Conservation (phyloP, 306 rosid species). For the Prinsepia uniflora region DNA sequence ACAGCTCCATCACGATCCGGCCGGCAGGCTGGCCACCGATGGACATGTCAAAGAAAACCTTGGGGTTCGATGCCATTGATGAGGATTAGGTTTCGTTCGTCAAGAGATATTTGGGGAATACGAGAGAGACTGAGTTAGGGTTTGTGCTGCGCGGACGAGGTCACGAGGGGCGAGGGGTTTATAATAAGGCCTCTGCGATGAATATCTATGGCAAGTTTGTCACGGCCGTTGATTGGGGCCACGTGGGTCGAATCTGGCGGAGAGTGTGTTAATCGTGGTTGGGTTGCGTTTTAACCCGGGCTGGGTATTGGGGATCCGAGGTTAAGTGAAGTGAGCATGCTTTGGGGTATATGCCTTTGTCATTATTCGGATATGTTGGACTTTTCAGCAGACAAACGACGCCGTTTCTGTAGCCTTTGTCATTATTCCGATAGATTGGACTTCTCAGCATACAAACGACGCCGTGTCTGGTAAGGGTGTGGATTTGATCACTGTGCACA, state of each 20-base stretch:
- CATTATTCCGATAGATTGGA: background rate
- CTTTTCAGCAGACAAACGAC: conserved; percentile 21
- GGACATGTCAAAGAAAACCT: conserved; percentile 71
- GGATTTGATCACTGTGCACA: background rate
- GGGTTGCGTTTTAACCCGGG: conserved; percentile 38
- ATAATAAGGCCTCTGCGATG: conserved; percentile 30
- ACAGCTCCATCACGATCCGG: conserved; percentile 84
- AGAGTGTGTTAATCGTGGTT: conserved; percentile 35
- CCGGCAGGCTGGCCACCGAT: conserved; percentile 61
- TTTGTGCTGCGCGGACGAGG: conserved; percentile 3
- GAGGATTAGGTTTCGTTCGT: background rate
- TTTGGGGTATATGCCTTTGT: conserved; percentile 36
- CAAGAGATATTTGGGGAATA: background rate
- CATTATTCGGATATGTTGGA: conserved; percentile 10
- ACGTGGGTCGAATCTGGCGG: conserved; percentile 32
- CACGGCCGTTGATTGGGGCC: conserved; percentile 41
- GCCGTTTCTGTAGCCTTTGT: conserved; percentile 20
- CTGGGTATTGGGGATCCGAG: conserved; percentile 40
- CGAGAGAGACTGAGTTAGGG: conserved; percentile 1
- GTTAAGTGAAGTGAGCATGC: background rate
- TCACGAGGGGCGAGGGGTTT: conserved; percentile 1
- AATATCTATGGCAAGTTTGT: background rate
- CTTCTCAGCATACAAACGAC: conserved; percentile 21
- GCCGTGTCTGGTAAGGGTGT: conserved; percentile 20
- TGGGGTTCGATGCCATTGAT: conserved; percentile 59